A percentile compares a stretch with the other conserved stretches of the same genome.
These are phyloP conservation scores for Fraxinus nigra DNA, from an alignment of 305 asterid species.

Conservation along the genomic window DNA sequence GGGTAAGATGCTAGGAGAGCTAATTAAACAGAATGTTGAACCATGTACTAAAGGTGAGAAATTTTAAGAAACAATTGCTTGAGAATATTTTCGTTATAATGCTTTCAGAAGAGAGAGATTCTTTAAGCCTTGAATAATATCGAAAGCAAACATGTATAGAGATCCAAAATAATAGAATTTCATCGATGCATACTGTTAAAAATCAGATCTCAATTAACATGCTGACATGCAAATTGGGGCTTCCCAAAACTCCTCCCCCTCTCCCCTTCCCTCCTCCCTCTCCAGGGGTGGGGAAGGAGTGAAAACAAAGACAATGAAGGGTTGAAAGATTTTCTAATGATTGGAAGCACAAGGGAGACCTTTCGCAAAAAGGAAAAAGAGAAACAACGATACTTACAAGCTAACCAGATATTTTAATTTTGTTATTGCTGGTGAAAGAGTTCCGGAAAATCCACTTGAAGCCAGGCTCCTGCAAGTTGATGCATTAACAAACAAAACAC, in stretches of 20 bases:
- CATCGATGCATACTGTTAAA: not conserved
- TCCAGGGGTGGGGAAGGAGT: too few species aligned
- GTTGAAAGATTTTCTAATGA: not conserved
- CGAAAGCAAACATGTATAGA: not conserved
- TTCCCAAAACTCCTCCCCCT: not conserved
- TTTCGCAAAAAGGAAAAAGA: not conserved
- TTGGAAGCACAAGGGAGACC: not conserved
- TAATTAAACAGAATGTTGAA: not conserved
- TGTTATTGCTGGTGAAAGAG: conserved; percentile 64
- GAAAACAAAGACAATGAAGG: not conserved
- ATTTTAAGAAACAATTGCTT: not conserved
- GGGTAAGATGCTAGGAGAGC: not conserved
- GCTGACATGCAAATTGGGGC: not conserved
- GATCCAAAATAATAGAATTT: not conserved
- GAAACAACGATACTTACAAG: conserved; percentile 47
- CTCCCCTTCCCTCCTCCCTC: too few species aligned
- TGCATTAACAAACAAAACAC: conserved; percentile 3
- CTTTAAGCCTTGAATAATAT: not conserved
- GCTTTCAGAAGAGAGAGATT: not conserved
- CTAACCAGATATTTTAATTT: conserved; percentile 54
- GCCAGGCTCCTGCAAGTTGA: conserved; percentile 65
- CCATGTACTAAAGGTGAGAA: not conserved
- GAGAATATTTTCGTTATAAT: not conserved
- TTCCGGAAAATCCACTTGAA: conserved; percentile 77
- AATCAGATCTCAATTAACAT: not conserved